phyloP scores from a whole-genome alignment of 352 stramenopile species.

The Stramenopiles sp. region DNA sequence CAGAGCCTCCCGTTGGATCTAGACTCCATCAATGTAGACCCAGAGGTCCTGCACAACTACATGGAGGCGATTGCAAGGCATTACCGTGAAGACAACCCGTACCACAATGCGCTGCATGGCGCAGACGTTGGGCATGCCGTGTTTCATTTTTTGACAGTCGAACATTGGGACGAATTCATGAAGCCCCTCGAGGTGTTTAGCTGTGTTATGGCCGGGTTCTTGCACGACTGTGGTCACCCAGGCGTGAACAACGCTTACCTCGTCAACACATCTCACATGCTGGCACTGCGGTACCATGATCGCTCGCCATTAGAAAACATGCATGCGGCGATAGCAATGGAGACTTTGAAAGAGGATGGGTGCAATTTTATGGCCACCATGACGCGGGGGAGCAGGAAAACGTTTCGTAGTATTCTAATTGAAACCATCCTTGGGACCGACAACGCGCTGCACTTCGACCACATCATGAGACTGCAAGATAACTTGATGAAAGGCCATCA shows the following conservation, averaged over 20 bases:
- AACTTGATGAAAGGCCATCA: neutral
- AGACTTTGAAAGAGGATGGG: slow-evolving; percentile 31
- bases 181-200: slow-evolving; percentile 38
- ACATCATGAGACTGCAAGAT: slow-evolving; percentile 35
- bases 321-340: slow-evolving; percentile 30
- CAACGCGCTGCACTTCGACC: slow-evolving; percentile 43
- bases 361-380: slow-evolving; percentile 47
- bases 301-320: slow-evolving; percentile 66
- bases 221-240: slow-evolving; percentile 74
- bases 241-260: slow-evolving; percentile 73
- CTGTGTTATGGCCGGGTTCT: slow-evolving; percentile 57
- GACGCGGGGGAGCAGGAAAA: slow-evolving; percentile 29
- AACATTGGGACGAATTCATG: neutral
- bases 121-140: slow-evolving; percentile 46
- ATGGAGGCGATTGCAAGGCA: neutral
- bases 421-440: slow-evolving; percentile 56
- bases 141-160: slow-evolving; percentile 37
- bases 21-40: neutral
- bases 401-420: slow-evolving; percentile 46
- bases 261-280: slow-evolving; percentile 44
- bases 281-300: slow-evolving; percentile 76
- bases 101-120: slow-evolving; percentile 48
- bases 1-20: too few relatives aligned
- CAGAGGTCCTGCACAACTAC: neutral
- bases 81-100: slow-evolving; percentile 29